phyloP scores from a whole-genome alignment of 345 rosid species.

The Salix arbutifolia region DNA sequence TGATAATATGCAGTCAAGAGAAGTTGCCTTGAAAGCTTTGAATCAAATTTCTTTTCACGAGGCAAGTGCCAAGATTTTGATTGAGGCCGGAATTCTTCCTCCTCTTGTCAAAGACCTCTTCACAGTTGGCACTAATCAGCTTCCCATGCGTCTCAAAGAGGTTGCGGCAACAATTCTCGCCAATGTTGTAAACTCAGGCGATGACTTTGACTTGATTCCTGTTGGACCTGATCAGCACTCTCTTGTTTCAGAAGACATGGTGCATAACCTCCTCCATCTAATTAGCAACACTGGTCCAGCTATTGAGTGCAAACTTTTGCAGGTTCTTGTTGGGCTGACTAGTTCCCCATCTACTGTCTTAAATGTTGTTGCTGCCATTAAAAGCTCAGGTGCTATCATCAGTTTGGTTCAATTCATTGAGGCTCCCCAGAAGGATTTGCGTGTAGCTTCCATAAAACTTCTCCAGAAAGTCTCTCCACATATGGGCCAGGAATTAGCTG shows the following conservation, averaged over 20 bases:
- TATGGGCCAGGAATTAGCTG: slow-evolving; percentile 85
- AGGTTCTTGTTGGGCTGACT: slow-evolving; percentile 96
- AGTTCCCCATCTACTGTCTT: slow-evolving; percentile 53
- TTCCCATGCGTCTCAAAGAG: slow-evolving; percentile 86
- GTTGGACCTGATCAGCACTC: slow-evolving; percentile 75
- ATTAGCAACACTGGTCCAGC: slow-evolving; percentile 97
- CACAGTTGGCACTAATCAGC: slow-evolving; percentile 65
- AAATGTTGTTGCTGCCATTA: slow-evolving; percentile 75
- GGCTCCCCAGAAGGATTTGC: slow-evolving; percentile 70
- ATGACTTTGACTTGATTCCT: slow-evolving; percentile 57
- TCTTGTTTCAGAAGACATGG: slow-evolving; percentile 73
- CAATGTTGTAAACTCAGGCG: slow-evolving; percentile 71
- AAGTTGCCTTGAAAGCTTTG: slow-evolving; percentile 81
- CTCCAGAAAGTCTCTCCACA: slow-evolving; percentile 74
- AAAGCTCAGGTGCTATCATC: slow-evolving; percentile 82
- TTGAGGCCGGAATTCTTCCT: slow-evolving; percentile 77
- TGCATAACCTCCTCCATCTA: slow-evolving; percentile 73
- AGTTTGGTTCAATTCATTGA: slow-evolving; percentile 97
- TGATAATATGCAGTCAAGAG: slow-evolving; percentile 57
- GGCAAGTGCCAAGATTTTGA: slow-evolving; percentile 73
- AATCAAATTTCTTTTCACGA: slow-evolving; percentile 79
- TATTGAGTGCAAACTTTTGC: slow-evolving; percentile 85
- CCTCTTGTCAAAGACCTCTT: slow-evolving; percentile 86
- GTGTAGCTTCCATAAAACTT: slow-evolving; percentile 78
- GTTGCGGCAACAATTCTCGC: slow-evolving; percentile 91